phyloP scores from a whole-genome alignment of 2,329 filamentous ascomycete species.

The Stagonosporopsis tanaceti region DNA sequence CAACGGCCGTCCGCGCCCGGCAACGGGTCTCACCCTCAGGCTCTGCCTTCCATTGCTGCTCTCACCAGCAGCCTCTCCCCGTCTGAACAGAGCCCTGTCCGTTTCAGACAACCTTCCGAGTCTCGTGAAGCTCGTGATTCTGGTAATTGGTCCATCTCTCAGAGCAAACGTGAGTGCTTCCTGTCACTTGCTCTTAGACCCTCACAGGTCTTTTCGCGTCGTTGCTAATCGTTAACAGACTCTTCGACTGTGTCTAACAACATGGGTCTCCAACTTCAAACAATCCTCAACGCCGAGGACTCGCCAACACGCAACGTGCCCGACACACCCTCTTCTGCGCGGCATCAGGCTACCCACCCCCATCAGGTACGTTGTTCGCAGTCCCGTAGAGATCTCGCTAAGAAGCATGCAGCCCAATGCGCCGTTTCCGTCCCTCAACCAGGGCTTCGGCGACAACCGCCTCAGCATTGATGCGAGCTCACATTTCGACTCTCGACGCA shows the following conservation, averaged over 20 bases:
- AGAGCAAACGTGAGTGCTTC: conserved; percentile 60
- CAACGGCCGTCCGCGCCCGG: conserved; percentile 33
- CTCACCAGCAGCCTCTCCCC: conserved; percentile 46
- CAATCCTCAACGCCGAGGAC: conserved; percentile 58
- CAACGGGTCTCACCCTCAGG: conserved; percentile 43
- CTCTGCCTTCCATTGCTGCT: conserved; percentile 50
- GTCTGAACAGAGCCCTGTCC: conserved; percentile 45
- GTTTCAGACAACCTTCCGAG: conserved; percentile 45
- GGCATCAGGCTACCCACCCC: conserved; percentile 42
- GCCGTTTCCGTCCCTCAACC: conserved; percentile 64
- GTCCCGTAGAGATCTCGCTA: conserved; percentile 21
- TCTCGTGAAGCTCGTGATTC: conserved; percentile 64
- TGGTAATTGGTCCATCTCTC: conserved; percentile 67
- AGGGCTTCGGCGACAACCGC: conserved; percentile 56
- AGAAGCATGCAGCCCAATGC: conserved; percentile 44
- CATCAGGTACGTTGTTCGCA: conserved; percentile 42
- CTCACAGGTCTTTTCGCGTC: background rate
- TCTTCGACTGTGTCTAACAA: conserved; percentile 56
- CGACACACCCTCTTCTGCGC: conserved; percentile 53
- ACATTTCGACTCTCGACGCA: conserved; percentile 69
- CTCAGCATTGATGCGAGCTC: conserved; percentile 59
- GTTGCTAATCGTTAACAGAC: conserved; percentile 38
- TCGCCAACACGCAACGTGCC: conserved; percentile 55
- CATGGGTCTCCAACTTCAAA: conserved; percentile 59
- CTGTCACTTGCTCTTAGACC: conserved; percentile 11